Percentiles rank a stretch among this genome's conserved stretches.
Conservation (phyloP, 495 filamentous ascomycete species). For the Pseudevernia furfuracea region DNA sequence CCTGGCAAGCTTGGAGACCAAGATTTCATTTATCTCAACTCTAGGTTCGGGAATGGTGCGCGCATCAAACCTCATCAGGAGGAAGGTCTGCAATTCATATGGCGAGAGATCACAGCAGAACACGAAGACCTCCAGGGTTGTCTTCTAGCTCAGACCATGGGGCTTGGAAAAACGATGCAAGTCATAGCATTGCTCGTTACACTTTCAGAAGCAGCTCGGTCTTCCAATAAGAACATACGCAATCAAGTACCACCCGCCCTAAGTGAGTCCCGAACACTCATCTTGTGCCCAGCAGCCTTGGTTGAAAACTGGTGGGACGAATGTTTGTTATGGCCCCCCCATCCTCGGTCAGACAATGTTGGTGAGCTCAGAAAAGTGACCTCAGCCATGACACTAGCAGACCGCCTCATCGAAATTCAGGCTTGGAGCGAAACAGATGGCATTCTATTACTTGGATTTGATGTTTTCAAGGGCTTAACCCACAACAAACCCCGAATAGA, state of each 20-base stretch:
- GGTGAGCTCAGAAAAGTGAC: conserved; percentile 48
- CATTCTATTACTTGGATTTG: conserved; percentile 65
- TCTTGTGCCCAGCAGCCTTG: conserved; percentile 69
- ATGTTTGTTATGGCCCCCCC: conserved; percentile 58
- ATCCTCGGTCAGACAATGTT: conserved; percentile 31
- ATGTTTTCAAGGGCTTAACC: conserved; percentile 51
- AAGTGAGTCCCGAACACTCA: conserved; percentile 53
- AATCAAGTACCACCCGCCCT: conserved; percentile 61
- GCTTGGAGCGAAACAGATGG: conserved; percentile 62
- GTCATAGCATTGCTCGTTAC: conserved; percentile 72
- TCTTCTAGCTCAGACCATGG: conserved; percentile 87
- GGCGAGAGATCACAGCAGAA: conserved; percentile 66
- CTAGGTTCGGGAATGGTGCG: conserved; percentile 40
- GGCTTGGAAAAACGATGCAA: conserved; percentile 90
- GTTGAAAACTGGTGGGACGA: conserved; percentile 82
- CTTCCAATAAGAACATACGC: conserved; percentile 45
- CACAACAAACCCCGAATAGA: conserved; percentile 28
- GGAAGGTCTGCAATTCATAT: conserved; percentile 77
- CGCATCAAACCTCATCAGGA: conserved; percentile 50
- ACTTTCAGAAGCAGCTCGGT: conserved; percentile 56
- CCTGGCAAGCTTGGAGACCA: conserved; percentile 54
- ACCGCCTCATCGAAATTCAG: conserved; percentile 40
- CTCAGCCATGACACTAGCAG: conserved; percentile 19
- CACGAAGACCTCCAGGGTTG: conserved; percentile 57
- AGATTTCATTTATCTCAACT: conserved; percentile 46